Evolutionary conservation across 768 basidiomycete genomes (phyloP).

Genomic region (Holtermannia corniformis): DNA sequence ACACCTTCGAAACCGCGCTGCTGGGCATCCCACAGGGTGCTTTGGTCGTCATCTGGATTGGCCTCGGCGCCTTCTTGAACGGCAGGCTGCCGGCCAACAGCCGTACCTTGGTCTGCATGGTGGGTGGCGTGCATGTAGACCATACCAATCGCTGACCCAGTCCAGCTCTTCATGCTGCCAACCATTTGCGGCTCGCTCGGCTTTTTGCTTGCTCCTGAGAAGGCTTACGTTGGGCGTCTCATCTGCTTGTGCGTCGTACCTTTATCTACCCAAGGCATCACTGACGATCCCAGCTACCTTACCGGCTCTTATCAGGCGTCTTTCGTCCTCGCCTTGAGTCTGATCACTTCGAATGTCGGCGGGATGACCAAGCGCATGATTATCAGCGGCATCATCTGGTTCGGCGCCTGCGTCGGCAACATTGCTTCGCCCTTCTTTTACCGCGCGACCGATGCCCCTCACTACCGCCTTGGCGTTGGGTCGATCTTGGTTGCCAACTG

Average conservation of each 20-base stretch:
- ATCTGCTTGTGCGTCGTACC: conserved; percentile 35
- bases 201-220: conserved; percentile 37
- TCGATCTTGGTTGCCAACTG: conserved; percentile 34
- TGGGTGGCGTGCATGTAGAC: background rate
- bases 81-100: conserved; percentile 30
- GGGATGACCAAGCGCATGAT: conserved; percentile 44
- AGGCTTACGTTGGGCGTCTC: conserved; percentile 37
- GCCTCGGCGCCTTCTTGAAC: conserved; percentile 33
- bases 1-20: conserved; percentile 36
- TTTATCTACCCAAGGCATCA: background rate
- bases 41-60: conserved; percentile 39
- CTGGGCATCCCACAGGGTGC: conserved; percentile 41
- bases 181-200: conserved; percentile 40
- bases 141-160: background rate
- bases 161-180: conserved; percentile 35
- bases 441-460: conserved; percentile 31
- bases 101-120: conserved; percentile 29
- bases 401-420: conserved; percentile 38
- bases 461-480: conserved; percentile 40
- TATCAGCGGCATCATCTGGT: conserved; percentile 37
- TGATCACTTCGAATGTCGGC: conserved; percentile 44
- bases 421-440: conserved; percentile 34
- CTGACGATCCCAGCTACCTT: conserved; percentile 20
- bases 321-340: conserved; percentile 36
- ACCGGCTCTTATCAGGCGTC: conserved; percentile 39